Conservation (phyloP, 495 filamentous ascomycete species). For the Cudoniella acicularis region DNA sequence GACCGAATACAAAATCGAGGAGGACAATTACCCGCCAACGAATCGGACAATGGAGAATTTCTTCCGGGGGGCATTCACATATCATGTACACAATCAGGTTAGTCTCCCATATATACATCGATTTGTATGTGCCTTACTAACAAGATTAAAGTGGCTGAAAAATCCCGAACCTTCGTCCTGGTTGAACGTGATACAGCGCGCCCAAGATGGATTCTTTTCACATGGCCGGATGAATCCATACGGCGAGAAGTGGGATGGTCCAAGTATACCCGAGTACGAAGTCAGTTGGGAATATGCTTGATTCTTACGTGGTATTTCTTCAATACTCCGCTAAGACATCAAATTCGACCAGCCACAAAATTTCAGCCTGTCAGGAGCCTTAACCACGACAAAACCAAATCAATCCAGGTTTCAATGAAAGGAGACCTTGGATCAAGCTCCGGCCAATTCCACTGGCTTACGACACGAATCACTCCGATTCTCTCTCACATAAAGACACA, state of each 20-base stretch:
- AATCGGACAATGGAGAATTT: conserved; percentile 54
- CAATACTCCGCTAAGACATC: neutral
- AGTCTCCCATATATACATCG: conserved; percentile 14
- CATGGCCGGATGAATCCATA: conserved; percentile 45
- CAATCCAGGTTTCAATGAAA: neutral
- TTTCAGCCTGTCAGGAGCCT: neutral
- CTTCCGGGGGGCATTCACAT: conserved; percentile 53
- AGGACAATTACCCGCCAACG: conserved; percentile 48
- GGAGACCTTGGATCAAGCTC: neutral
- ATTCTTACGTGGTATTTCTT: neutral
- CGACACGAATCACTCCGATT: neutral
- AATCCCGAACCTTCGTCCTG: conserved; percentile 50
- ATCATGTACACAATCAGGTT: conserved; percentile 59
- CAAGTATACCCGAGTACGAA: conserved; percentile 24
- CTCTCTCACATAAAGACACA: neutral
- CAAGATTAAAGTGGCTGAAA: conserved; percentile 21
- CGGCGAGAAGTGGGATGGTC: conserved; percentile 51
- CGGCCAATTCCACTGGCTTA: neutral
- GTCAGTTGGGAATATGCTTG: conserved; percentile 21
- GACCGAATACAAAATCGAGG: conserved; percentile 37
- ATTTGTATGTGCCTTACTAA: neutral
- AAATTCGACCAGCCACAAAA: neutral
- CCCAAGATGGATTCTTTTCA: conserved; percentile 51
- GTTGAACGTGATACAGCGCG: conserved; percentile 50
- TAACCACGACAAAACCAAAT: neutral